Evolutionary conservation across 305 asterid species (phyloP).

Genomic region (Fraxinus ornus): DNA sequence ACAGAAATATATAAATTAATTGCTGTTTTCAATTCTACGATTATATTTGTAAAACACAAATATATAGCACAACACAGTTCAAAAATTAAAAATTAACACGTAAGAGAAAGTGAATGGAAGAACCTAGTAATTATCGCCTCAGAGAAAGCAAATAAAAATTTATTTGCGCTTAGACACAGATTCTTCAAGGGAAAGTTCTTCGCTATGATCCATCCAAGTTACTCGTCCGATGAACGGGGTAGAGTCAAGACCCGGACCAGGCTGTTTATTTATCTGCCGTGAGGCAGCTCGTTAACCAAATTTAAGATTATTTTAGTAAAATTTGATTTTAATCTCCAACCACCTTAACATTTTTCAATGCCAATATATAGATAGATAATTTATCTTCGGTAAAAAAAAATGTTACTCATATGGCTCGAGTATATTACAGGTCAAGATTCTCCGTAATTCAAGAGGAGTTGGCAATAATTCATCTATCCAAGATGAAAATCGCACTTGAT

Average conservation of each 20-base stretch:
- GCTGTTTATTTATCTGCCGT: not conserved
- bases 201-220: not conserved
- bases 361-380: not conserved
- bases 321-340: not conserved
- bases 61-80: not conserved
- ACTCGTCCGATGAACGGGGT: not conserved
- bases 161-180: not conserved
- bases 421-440: not conserved
- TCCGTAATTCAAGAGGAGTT: not conserved
- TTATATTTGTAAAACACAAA: not conserved
- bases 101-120: not conserved
- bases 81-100: not conserved
- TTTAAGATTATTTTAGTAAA: not conserved
- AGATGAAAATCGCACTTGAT: not conserved
- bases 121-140: not conserved
- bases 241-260: not conserved
- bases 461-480: not conserved
- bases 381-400: not conserved
- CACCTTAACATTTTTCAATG: not conserved
- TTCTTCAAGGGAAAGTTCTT: not conserved
- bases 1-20: not conserved
- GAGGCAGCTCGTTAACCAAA: not conserved
- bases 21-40: not conserved
- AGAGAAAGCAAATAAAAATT: not conserved
- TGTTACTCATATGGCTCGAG: not conserved